These are phyloP conservation scores for Neurospora tetrasperma DNA, from an alignment of 495 filamentous ascomycete genomes.

Conservation along the genomic window DNA sequence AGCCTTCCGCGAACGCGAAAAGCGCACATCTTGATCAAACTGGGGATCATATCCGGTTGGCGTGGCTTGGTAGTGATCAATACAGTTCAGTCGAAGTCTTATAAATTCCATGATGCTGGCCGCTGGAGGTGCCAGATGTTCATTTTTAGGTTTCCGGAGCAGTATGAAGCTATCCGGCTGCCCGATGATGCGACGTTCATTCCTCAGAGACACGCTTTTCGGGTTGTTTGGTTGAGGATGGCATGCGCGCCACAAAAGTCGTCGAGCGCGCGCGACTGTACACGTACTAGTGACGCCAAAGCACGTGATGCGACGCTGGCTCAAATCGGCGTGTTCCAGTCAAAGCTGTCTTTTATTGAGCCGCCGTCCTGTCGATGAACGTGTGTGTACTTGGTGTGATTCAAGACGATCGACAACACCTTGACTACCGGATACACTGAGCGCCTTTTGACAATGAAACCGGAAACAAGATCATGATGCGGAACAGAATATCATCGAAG, in stretches of 20 bases:
- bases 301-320: neutral
- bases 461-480: neutral
- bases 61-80: constrained; percentile 79
- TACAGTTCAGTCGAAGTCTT: constrained; percentile 82
- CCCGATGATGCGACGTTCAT: neutral
- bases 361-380: neutral
- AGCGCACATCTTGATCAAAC: constrained; percentile 47
- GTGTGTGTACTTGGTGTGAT: neutral
- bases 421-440: neutral
- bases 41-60: constrained; percentile 75
- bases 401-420: neutral
- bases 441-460: neutral
- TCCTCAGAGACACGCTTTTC: neutral
- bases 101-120: constrained; percentile 49
- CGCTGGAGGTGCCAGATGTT: neutral
- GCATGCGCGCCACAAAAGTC: neutral
- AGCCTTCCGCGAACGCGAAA: constrained; percentile 41
- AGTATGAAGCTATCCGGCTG: neutral
- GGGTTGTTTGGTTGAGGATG: neutral
- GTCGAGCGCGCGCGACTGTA: neutral
- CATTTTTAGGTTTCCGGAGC: neutral
- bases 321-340: neutral
- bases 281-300: neutral
- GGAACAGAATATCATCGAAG: neutral
- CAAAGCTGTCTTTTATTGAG: neutral